Percentiles rank a stretch among this genome's conserved stretches.
phyloP scores from a whole-genome alignment of 1,139 yeast genomes.

The Barnettozyma hawaiiensis region DNA sequence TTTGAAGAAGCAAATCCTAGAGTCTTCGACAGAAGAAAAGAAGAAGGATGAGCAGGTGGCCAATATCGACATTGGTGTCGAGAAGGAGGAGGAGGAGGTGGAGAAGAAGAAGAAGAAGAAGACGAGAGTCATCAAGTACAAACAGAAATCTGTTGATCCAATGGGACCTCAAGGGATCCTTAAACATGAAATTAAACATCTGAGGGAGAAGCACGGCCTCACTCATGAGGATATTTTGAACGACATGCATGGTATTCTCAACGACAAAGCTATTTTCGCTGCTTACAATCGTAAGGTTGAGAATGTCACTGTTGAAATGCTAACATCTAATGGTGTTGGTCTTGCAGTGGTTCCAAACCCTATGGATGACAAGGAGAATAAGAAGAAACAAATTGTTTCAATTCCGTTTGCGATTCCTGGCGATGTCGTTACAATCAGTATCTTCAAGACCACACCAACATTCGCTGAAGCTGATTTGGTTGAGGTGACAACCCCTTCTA shows the following conservation, averaged over 20 bases:
- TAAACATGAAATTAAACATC: slow-evolving; percentile 61
- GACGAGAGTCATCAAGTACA: slow-evolving; percentile 39
- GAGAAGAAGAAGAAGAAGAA: slow-evolving; percentile 29
- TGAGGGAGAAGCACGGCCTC: slow-evolving; percentile 42
- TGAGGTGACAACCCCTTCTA: slow-evolving; percentile 40
- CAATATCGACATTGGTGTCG: neutral
- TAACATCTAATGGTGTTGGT: slow-evolving; percentile 81
- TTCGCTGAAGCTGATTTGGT: slow-evolving; percentile 75
- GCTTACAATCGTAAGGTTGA: slow-evolving; percentile 53
- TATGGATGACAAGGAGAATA: slow-evolving; percentile 32
- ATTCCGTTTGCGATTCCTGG: slow-evolving; percentile 91
- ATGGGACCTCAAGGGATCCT: slow-evolving; percentile 82
- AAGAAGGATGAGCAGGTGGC: neutral
- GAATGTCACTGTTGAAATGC: slow-evolving; percentile 50
- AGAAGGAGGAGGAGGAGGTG: slow-evolving; percentile 29
- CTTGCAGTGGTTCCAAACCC: slow-evolving; percentile 60
- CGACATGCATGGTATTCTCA: slow-evolving; percentile 61
- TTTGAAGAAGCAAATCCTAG: slow-evolving; percentile 2
- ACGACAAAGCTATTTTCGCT: slow-evolving; percentile 46
- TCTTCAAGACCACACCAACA: slow-evolving; percentile 72
- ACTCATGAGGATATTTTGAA: slow-evolving; percentile 46
- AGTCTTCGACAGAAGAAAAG: neutral
- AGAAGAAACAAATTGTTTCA: slow-evolving; percentile 42
- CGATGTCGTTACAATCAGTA: slow-evolving; percentile 61
- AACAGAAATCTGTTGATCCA: slow-evolving; percentile 61